Base-by-base conservation (phyloP, 2,329 filamentous ascomycete genomes). In the Diplodia sapinea region DNA sequence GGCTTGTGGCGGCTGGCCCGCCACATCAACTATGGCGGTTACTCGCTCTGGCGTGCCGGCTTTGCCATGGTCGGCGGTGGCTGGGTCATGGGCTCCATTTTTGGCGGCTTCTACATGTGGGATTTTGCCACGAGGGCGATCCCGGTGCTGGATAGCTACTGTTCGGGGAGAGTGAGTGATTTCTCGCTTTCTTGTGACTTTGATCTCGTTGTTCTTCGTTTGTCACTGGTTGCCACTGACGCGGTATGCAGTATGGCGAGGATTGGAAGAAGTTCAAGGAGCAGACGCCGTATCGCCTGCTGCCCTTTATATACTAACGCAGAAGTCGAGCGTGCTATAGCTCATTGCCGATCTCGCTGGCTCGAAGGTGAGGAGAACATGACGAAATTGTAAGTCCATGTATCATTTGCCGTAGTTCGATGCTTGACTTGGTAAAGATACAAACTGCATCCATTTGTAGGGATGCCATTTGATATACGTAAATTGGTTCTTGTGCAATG, bases 11-110 rank as follows among this genome's bases (percentile, higher is more conserved):
- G 76, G 1, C 72, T 83, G 49, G 82, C 82, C 4, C 80, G 84
- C 54, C 83, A 87, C 72, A 81, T 86, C 75, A 87, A 87, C 69
- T 87, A 87, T 70, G 81, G 82, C 26, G 84, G 79, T 1, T 86
- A 84, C 71, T 82, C 81, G 0, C 43, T 86, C 7, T 86, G 84
- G 84, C 75, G 84, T 29, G 74, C 78, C 29, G 83, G 80, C 4
- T 85, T 83, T 72, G 82, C 83, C 4, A 69, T 85, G 55, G 81
- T 80, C 3, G 76, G 78, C 65, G 84, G 83, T 6, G 84, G 85
- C 0, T 83, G 79, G 77, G 71, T 78, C 2, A 80, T 78, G 73
- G 83, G 79, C n/a, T 75, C 75, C 3, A 50, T 80, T 4, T 75
- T 80, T 1, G 79, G 75, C 26, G 76, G 74, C 0, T 80, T 82